Percentiles rank a stretch among this genome's conserved stretches.
Conservation (phyloP, 2,329 filamentous ascomycete genomes). For the Botrytis galanthina region DNA sequence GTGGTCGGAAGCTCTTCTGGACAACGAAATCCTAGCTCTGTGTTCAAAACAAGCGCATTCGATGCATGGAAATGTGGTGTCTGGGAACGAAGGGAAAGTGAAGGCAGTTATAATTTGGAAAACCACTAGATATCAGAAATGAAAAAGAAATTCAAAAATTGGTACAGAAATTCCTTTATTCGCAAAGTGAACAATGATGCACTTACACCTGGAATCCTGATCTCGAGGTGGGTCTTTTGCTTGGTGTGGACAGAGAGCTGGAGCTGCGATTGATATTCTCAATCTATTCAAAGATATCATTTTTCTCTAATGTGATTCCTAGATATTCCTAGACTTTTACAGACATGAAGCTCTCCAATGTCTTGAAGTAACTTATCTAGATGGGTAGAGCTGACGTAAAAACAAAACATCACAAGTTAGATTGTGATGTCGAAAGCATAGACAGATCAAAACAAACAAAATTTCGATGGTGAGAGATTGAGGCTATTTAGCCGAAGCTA, state of each 20-base stretch:
- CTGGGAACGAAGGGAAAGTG: neutral
- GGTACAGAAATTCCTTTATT: accelerated
- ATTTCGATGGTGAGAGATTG: neutral
- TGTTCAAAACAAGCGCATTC: neutral
- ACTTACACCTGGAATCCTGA: neutral
- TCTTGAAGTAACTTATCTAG: neutral
- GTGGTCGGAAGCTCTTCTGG: neutral
- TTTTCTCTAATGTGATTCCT: neutral
- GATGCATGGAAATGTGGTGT: neutral
- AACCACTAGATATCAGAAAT: neutral
- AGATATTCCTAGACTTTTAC: neutral
- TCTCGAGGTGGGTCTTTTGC: neutral
- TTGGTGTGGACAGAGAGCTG: neutral
- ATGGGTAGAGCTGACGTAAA: too few relatives aligned
- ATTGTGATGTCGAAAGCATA: neutral
- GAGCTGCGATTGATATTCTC: neutral
- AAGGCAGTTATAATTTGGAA: neutral
- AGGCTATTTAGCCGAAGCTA: neutral
- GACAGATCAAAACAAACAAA: neutral
- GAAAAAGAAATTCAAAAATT: accelerated
- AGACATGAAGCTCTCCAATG: accelerated
- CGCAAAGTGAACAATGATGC: neutral
- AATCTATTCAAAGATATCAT: too few relatives aligned
- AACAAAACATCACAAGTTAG: neutral
- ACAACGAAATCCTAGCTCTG: too few relatives aligned